Evolutionary conservation across 179 eudicot genomes (phyloP), one percentile per base, ranked within the genome.

Genomic region (Amaranthus tricolor): DNA sequence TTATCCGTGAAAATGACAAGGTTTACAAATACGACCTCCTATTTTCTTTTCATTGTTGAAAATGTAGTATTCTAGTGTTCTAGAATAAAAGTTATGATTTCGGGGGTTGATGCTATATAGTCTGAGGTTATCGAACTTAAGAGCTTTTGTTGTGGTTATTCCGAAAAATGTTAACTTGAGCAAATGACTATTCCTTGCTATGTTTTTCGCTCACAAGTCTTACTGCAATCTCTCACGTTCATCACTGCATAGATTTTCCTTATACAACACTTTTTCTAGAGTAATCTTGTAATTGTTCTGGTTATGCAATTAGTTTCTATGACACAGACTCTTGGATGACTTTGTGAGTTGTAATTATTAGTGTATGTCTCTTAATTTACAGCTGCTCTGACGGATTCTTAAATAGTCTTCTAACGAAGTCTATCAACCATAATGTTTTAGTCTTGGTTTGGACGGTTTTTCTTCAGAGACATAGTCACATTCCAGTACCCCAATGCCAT

Each of bases 1-100:
- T 87, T 82, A 89, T 95, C 77, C 85, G 88, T 57, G 88, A 86
- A 83, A 62, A 86, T 82, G 86, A 88, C 15, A 86, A 91, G 98
- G 99, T 95, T 55, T 45, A 55, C 50, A 63, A 12, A 31, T 65
- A 44, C 44, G 19, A n/a, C 16, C 52, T 16, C 8, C 54, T 47
- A 66, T 43, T 44, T 31, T 74, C 19, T 9, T 75, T 31, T 19
- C 9, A 20, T 19, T 61, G 16, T n/a, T 19, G 47, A 67, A 51
- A 5, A 49, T 21, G 8, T 14, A 14, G 15, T 31, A 13, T 14
- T 43, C 9, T 14, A 14, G 15, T 31, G 16, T 14, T 43, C 9
- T 40, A 15, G 48, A 13, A 11, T 10, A 5, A 12, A 24, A 24
- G 13, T 5, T 11, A 12, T 17, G 70, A 19, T 49, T 66, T 66